Conservation (phyloP, 345 rosid genomes). For the Sisymbrium irio region DNA sequence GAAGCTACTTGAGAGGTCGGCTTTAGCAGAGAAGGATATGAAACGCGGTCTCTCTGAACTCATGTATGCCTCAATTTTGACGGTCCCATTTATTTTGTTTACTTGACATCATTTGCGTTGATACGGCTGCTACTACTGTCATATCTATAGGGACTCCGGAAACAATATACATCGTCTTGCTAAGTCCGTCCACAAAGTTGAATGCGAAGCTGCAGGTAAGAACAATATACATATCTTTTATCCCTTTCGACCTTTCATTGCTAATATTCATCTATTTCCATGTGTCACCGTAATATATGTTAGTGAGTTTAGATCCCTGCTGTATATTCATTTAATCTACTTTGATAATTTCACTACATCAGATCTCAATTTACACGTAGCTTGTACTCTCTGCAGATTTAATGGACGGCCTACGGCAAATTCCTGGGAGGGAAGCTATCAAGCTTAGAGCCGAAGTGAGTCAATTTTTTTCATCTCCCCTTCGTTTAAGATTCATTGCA, state of each 20-base stretch:
- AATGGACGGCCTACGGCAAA: slow-evolving; percentile 88
- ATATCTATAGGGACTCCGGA: slow-evolving; percentile 65
- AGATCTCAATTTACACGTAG: background rate
- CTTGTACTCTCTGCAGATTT: slow-evolving; percentile 47
- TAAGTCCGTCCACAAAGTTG: slow-evolving; percentile 73
- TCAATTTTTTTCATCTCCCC: background rate
- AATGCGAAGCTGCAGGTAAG: slow-evolving; percentile 72
- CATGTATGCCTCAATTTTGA: slow-evolving; percentile 40
- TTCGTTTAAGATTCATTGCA: background rate
- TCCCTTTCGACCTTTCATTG: background rate
- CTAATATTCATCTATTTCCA: background rate
- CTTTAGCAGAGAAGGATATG: slow-evolving; percentile 87
- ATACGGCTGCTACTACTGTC: slow-evolving; percentile 9
- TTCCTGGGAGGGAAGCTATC: slow-evolving; percentile 85
- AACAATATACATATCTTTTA: background rate
- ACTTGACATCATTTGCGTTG: slow-evolving; percentile 10
- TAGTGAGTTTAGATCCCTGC: background rate
- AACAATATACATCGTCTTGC: slow-evolving; percentile 61
- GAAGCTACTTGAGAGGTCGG: slow-evolving; percentile 85
- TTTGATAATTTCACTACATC: slow-evolving; percentile 1
- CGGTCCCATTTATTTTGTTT: background rate
- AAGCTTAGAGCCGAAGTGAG: slow-evolving; percentile 93
- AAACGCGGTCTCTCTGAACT: slow-evolving; percentile 70
- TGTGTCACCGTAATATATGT: background rate
- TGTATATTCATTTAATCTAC: background rate